Base-by-base conservation (phyloP, 2,329 filamentous ascomycete genomes). In the Purpureocillium lavendulum region DNA sequence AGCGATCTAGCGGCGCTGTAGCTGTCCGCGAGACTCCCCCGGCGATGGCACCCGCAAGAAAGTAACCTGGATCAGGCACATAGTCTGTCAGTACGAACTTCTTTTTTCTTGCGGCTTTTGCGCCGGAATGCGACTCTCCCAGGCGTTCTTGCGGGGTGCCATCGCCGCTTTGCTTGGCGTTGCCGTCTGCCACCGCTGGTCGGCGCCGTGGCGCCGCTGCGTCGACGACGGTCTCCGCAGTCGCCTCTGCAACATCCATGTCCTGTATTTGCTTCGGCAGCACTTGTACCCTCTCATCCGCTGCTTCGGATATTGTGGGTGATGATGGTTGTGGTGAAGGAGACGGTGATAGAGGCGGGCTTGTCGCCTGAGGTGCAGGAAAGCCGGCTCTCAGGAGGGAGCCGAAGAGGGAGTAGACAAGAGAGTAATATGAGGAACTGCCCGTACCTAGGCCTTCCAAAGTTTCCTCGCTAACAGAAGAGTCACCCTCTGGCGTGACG, bases 1-100 rank as follows among this genome's bases (percentile, higher is more conserved):
- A 72, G 53, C 92, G 87, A 67, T 98, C 92, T 63, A 98, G 81
- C 44, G 92, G 92, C 44, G 92, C 92, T 51, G 92, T 98, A 47
- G 87, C 84, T 58, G 92, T 97, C 59, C 92, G 83, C 58, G 90
- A 97, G 54, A 96, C 82, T 61, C 88, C 90, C 60, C 92, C 92
- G 60, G 90, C 88, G 59, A 94, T 73, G 63, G 88, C 92, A 71
- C 92, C 92, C 61, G 92, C 92, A 67, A 94, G 66, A 66, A 97
- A 98, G 69, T 97, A 98, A 75, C 92, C 92, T 94, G 84, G 75
- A 79, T 87, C 77, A 63, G 85, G 86, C 63, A 87, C 71, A 71
- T 83, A 73, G 60, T 71, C 69, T 61, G 76, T 80, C 70, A 82
- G 76, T 69, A 61, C 69, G 59, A 59, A 61, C 61, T 69, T 70